Conservation (phyloP, 352 stramenopile genomes). For the Phytophthora sansomeana region DNA sequence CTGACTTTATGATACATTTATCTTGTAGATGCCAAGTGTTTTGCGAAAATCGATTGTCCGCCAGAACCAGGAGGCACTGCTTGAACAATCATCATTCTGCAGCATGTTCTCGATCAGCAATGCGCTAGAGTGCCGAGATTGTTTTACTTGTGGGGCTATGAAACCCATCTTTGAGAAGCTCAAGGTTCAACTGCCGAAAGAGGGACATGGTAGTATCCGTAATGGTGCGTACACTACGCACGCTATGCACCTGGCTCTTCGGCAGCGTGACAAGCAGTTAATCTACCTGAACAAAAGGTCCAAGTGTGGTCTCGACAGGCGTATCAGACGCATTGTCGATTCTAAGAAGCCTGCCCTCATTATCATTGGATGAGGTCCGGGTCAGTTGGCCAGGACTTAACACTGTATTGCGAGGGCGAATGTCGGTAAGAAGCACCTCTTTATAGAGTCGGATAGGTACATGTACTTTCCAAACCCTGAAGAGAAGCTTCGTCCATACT, state of each 20-base stretch:
- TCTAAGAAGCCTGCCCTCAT: neutral
- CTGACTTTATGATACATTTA: too few relatives aligned
- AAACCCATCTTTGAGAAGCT: neutral
- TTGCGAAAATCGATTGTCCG: too few relatives aligned
- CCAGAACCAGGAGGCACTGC: conserved; percentile 9
- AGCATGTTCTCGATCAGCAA: conserved; percentile 14
- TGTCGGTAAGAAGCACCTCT: neutral
- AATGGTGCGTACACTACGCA: conserved; percentile 7
- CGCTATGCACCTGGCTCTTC: conserved; percentile 1
- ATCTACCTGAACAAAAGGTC: conserved; percentile 9
- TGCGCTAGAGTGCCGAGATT: conserved; percentile 2
- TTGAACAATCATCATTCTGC: neutral
- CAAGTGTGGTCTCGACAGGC: neutral
- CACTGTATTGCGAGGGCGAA: neutral
- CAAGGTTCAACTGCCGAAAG: neutral
- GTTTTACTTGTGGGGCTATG: neutral
- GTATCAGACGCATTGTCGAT: neutral
- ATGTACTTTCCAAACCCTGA: neutral
- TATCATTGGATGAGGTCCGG: conserved; percentile 1
- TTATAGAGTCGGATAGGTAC: conserved; percentile 7
- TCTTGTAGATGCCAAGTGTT: too few relatives aligned
- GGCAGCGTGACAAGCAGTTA: neutral
- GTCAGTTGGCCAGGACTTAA: neutral
- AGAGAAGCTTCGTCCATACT: neutral
- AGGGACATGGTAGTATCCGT: conserved; percentile 4